These are phyloP conservation scores for Pichia pseudocactophila DNA, from an alignment of 805 yeast genomes.

Conservation along the genomic window DNA sequence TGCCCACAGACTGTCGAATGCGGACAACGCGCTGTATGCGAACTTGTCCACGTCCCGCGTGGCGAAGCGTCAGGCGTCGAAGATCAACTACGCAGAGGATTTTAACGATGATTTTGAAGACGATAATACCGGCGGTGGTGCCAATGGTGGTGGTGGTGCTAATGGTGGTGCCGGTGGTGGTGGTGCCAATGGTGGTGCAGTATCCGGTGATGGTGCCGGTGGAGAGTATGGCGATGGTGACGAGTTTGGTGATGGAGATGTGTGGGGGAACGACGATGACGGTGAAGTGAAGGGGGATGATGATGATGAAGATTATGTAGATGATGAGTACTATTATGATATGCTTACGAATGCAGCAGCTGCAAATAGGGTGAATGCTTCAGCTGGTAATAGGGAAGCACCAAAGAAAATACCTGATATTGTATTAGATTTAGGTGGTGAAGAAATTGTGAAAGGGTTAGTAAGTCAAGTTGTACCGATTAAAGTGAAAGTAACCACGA, in stretches of 20 bases:
- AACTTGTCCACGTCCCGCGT: conserved; percentile 71
- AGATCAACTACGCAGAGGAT: conserved; percentile 73
- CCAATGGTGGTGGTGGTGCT: background rate
- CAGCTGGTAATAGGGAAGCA: conserved; percentile 31
- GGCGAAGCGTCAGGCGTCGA: conserved; percentile 58
- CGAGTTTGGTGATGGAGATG: conserved; percentile 33
- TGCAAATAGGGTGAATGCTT: conserved; percentile 45
- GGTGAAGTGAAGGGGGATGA: background rate
- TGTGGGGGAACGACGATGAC: conserved; percentile 33
- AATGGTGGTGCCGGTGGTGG: background rate
- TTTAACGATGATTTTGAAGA: conserved; percentile 44
- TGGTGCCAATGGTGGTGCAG: background rate
- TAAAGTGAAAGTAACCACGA: conserved; percentile 51
- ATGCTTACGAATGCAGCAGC: conserved; percentile 25
- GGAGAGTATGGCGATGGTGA: conserved; percentile 37
- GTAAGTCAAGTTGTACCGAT: conserved; percentile 51
- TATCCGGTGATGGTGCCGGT: conserved; percentile 22
- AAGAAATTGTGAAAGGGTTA: conserved; percentile 25
- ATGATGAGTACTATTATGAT: conserved; percentile 37
- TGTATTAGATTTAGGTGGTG: conserved; percentile 24
- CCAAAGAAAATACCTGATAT: conserved; percentile 28
- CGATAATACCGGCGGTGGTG: background rate
- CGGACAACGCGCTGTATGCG: conserved; percentile 62
- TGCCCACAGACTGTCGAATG: conserved; percentile 61
- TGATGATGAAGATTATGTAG: conserved; percentile 19